Evolutionary conservation across 2,329 filamentous ascomycete genomes (phyloP).

Genomic region (Graphiopsis chlorocephala): DNA sequence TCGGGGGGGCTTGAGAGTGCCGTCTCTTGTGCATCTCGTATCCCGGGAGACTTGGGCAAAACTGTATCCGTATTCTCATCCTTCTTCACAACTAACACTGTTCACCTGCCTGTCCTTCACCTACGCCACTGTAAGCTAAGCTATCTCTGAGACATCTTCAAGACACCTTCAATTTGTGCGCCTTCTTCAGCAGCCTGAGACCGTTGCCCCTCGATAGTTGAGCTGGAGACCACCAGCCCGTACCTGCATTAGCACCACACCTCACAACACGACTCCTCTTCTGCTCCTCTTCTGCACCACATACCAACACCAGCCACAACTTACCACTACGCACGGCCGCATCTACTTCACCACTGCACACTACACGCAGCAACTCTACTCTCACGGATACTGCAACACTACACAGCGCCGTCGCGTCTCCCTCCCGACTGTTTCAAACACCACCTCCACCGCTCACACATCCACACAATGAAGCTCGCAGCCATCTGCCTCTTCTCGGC

Average conservation of each 20-base stretch:
- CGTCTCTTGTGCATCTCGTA: neutral
- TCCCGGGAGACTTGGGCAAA: neutral
- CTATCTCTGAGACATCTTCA: neutral
- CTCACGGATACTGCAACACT: neutral
- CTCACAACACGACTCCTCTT: neutral
- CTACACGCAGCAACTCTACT: neutral
- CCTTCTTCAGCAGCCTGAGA: conserved; percentile 3
- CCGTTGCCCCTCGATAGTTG: conserved; percentile 8
- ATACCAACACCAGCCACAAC: neutral
- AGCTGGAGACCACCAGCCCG: conserved; percentile 1
- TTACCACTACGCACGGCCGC: neutral
- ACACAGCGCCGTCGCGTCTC: neutral
- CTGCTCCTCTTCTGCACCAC: neutral
- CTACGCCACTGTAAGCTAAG: neutral
- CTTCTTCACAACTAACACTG: neutral
- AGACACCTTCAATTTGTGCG: neutral
- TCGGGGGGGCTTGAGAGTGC: neutral
- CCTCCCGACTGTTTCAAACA: neutral
- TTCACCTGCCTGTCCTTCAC: neutral
- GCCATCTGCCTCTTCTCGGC: conserved; percentile 8
- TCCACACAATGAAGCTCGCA: conserved; percentile 8
- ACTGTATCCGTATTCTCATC: neutral
- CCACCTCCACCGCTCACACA: neutral
- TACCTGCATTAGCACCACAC: conserved; percentile 9
- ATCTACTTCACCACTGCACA: neutral